Evolutionary conservation across 2,329 filamentous ascomycete species (phyloP), one percentile per base, ranked within the genome.

Genomic region (Aureobasidium leucospermi): DNA sequence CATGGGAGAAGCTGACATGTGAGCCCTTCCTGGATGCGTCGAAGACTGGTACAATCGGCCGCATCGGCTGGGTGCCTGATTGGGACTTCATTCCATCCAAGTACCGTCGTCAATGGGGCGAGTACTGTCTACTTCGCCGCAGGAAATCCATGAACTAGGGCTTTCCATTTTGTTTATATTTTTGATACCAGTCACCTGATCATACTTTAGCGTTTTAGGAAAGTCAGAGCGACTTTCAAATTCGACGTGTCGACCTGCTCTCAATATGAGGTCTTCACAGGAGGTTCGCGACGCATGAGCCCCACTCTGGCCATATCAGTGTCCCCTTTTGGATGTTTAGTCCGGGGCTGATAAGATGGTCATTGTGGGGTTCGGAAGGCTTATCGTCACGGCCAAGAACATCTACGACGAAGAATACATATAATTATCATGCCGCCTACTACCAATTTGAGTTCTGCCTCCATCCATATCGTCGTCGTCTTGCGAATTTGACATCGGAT

Each of bases 11-110:
- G 46, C 75, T 96, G 16, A 79, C 83, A 58, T 97, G 94, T 69
- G 76, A 85, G 64, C 80, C 80, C 1, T 97, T 97, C 71, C 78
- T 99, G 11, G 94, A 99, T 71, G 82, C 88, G 0, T 83, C 82
- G 4, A 82, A 80, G 60, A 97, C 93, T 0, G 81, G 85, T 45
- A 74, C 89, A 10, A 63, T 96, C 5, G 88, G 88, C 2, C 83
- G 94, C 62, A 81, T 89, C 8, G 74, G 96, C 48, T 97, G 90
- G 89, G 71, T 96, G 38, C 94, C 94, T 2, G 81, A 90, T 64
- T 74, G 85, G 63, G 75, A 80, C 0, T 74, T 90, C 41, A 76
- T 96, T 13, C 91, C 92, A 0, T 79, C 84, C 43, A 80, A 79
- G 61, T 86, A 85, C 64, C 83, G 80, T 66, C 83, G 93, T 60